Conservation (phyloP, 176 grass and related monocot genomes). For the Juncus inflexus region DNA sequence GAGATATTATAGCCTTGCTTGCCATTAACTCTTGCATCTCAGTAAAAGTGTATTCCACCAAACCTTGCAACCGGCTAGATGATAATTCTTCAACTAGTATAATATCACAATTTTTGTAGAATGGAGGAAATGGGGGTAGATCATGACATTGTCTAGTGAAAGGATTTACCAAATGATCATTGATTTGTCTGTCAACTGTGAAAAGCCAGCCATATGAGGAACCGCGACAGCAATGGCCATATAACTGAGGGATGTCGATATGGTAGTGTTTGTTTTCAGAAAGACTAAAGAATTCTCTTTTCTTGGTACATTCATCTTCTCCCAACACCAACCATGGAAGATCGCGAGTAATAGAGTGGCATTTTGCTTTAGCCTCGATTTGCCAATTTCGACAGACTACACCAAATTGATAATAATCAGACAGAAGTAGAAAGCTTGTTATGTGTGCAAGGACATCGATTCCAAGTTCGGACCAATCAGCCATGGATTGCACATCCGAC, state of each 20-base stretch:
- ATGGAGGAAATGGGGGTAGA: constrained; percentile 9
- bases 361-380: neutral
- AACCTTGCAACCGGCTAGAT: too few species aligned
- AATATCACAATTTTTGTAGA: neutral
- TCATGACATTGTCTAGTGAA: constrained; percentile 4
- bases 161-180: constrained; percentile 14
- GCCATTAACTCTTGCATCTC: neutral
- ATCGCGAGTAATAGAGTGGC: neutral
- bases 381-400: constrained; percentile 8
- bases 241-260: constrained; percentile 1
- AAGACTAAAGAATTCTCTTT: neutral
- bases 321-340: constrained; percentile 15
- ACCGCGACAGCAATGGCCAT: neutral
- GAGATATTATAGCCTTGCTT: constrained; percentile 5
- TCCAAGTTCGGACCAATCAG: constrained; percentile 8
- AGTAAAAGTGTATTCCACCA: too few species aligned
- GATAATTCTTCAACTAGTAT: neutral
- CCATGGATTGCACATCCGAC: neutral
- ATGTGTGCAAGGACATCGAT: neutral
- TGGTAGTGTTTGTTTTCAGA: constrained; percentile 4
- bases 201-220: constrained; percentile 11
- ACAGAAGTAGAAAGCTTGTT: neutral
- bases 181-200: neutral
- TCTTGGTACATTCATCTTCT: constrained; percentile 3
- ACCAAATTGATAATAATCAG: constrained; percentile 12